Percentiles rank a stretch among this genome's conserved stretches.
These are phyloP conservation scores for Phytophthora melonis DNA, from an alignment of 352 stramenopile species.

Conservation along the genomic window DNA sequence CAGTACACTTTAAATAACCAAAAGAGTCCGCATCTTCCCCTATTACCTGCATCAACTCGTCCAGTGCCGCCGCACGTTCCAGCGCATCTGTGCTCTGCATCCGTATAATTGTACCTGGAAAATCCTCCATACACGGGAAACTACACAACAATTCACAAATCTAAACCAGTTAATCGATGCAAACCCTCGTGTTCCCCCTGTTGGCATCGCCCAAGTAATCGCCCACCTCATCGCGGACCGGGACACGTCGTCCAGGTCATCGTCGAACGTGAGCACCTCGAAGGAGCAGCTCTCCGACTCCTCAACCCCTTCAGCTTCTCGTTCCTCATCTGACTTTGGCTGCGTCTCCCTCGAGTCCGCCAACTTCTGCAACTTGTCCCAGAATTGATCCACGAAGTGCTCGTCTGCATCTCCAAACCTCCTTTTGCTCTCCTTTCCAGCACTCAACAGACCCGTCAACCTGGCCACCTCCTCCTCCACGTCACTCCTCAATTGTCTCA, in stretches of 20 bases:
- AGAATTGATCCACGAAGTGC: slow-evolving; percentile 36
- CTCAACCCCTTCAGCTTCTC: slow-evolving; percentile 5
- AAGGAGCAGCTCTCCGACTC: slow-evolving; percentile 39
- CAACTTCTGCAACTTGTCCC: slow-evolving; percentile 19
- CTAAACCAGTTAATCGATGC: neutral
- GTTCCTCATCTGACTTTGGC: slow-evolving; percentile 10
- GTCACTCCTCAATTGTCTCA: slow-evolving; percentile 23
- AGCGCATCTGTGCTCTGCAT: slow-evolving; percentile 29
- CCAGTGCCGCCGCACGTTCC: slow-evolving; percentile 32
- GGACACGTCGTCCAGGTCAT: slow-evolving; percentile 50
- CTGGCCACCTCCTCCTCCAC: slow-evolving; percentile 14
- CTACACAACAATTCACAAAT: slow-evolving; percentile 24
- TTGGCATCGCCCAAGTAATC: neutral
- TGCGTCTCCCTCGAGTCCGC: slow-evolving; percentile 9
- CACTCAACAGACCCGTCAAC: slow-evolving; percentile 14
- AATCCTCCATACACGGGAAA: slow-evolving; percentile 49
- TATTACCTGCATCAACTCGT: slow-evolving; percentile 48
- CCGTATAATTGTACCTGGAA: slow-evolving; percentile 39
- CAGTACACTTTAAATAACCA: neutral
- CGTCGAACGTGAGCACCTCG: slow-evolving; percentile 56
- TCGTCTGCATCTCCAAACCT: neutral
- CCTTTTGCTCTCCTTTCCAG: slow-evolving; percentile 1
- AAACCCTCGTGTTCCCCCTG: neutral
- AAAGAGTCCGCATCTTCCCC: neutral
- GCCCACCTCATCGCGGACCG: slow-evolving; percentile 50